Evolutionary conservation across 306 rosid species (phyloP).

Genomic region (Trichosanthes truncata): DNA sequence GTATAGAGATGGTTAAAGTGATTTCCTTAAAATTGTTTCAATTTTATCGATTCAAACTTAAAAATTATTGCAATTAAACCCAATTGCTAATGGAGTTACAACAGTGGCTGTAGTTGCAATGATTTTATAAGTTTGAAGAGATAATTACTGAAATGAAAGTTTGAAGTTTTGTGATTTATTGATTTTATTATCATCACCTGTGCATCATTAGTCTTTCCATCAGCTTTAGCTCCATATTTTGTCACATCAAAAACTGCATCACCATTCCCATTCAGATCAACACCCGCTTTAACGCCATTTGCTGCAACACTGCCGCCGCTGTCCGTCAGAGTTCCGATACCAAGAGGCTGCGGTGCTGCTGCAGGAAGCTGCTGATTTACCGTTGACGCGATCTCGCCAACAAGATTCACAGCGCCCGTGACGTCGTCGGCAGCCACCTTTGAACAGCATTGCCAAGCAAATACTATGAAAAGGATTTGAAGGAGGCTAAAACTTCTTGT

Average conservation of each 20-base stretch:
- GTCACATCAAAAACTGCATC: not conserved
- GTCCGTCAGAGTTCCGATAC: not conserved
- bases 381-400: no score
- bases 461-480: not conserved
- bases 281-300: not conserved
- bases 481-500: not conserved
- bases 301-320: not conserved
- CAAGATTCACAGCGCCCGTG: no score
- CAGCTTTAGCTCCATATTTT: constrained; percentile 1
- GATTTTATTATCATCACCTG: not conserved
- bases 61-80: no score
- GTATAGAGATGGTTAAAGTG: no score
- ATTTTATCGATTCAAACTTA: no score
- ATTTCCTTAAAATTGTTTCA: no score
- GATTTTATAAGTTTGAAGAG: no score
- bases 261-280: not conserved
- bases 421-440: not conserved
- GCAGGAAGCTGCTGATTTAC: not conserved
- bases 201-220: constrained; percentile 1
- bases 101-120: no score
- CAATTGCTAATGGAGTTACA: no score
- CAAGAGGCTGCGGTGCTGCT: not conserved
- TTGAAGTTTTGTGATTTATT: not conserved
- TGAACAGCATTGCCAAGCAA: not conserved
- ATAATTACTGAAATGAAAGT: no score